Base-by-base conservation (phyloP, 495 filamentous ascomycete species). In the Penicillium simplicissimum region DNA sequence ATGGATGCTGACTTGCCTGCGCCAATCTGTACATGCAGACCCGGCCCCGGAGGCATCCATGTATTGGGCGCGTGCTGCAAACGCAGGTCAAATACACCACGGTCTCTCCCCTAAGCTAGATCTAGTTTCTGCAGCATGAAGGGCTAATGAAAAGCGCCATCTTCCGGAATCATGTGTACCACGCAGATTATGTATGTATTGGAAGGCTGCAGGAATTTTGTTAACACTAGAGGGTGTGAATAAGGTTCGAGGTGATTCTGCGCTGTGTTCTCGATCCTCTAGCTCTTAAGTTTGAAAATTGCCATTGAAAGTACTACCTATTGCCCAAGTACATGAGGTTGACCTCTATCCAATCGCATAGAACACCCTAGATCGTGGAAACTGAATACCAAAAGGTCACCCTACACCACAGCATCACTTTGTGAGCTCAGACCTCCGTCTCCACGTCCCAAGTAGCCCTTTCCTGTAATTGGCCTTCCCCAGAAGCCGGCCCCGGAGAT, bases 1-100 rank as follows among this genome's bases (percentile, higher is more conserved):
- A 31, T 31, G 28, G 58, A 61, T 51, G 58, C 47, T 23, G 17
- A 6, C 15, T 55, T 36, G n/a, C 52, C 23, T 19, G 17, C 51
- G 51, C 15, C 28, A 21, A 55, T 58, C 42, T 31, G 36, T 35
- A 45, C 47, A 31, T 31, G 19, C 1, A 55, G n/a, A 6, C 23
- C 53, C 53, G 45, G 11, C 19, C 28, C 10, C 45, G 45, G 21
- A 49, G 45, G 19, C 28, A n/a, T n/a, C n/a, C n/a, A 10, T 13
- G 45, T 23, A 49, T 25, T 49, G 23, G 45, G 45, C 45, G 13
- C 23, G 9, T 49, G 45, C 45, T 49, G 45, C 14, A n/a, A 28
- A 49, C 4, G 11, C 23, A 11, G 4, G 14, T 19, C 3, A 49
- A 31, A 49, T 49, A 13, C 3, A 9, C 53, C 36, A 23, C 42